These are phyloP conservation scores for Claviceps fusiformis DNA, from an alignment of 2,329 filamentous ascomycete species.

Conservation along the genomic window DNA sequence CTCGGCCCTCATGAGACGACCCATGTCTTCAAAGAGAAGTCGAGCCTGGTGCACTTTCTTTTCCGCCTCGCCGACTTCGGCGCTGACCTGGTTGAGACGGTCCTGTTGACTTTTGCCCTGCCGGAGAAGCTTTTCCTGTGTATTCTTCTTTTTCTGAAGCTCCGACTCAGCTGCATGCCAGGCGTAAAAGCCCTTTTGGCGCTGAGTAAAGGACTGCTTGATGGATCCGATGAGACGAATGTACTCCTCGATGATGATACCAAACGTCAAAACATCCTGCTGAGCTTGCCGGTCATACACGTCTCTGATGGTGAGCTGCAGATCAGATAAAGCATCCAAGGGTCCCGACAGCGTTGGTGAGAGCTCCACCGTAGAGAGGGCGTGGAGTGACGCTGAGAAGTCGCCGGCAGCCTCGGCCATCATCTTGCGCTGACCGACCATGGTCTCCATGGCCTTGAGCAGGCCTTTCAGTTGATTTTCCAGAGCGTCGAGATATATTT, in stretches of 20 bases:
- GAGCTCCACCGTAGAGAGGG: conserved; percentile 82
- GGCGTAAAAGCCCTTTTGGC: conserved; percentile 88
- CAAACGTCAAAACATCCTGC: conserved; percentile 89
- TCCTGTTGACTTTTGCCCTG: conserved; percentile 96
- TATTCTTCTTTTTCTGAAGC: conserved; percentile 73
- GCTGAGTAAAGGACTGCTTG: conserved; percentile 82
- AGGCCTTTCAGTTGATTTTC: conserved; percentile 83
- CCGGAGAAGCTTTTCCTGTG: conserved; percentile 86
- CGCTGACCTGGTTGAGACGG: conserved; percentile 78
- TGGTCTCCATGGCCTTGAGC: conserved; percentile 85
- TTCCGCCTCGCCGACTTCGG: conserved; percentile 91
- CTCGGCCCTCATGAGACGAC: conserved; percentile 77
- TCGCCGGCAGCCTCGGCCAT: conserved; percentile 88
- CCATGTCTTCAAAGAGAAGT: conserved; percentile 94
- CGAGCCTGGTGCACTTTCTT: conserved; percentile 82
- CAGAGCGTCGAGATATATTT: conserved; percentile 84
- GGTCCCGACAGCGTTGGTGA: conserved; percentile 80
- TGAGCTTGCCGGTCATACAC: conserved; percentile 94
- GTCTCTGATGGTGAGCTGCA: conserved; percentile 87
- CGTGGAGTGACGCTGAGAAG: conserved; percentile 85
- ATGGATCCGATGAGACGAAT: conserved; percentile 90
- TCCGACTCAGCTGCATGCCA: conserved; percentile 90
- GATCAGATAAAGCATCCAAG: conserved; percentile 78
- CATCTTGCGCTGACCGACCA: conserved; percentile 82
- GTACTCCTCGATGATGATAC: conserved; percentile 97